Percentiles rank a stretch among this genome's conserved stretches.
Evolutionary conservation across 495 filamentous ascomycete species (phyloP).

Genomic region (Oidiodendron maius): DNA sequence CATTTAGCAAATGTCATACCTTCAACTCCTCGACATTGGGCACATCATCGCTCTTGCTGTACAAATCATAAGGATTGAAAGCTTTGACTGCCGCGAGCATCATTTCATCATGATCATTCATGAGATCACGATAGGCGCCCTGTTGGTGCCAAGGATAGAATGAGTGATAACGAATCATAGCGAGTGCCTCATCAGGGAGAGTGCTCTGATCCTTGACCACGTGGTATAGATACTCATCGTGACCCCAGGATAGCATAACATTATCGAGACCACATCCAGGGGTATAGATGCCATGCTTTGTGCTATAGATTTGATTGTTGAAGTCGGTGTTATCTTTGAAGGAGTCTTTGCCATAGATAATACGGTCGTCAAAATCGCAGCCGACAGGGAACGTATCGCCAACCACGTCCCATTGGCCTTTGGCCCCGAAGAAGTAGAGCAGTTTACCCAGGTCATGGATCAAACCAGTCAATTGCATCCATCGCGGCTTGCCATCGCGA

Average conservation of each 20-base stretch:
- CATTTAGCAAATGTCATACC: too few species aligned
- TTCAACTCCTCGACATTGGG: slow-evolving; percentile 69
- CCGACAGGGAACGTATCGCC: slow-evolving; percentile 93
- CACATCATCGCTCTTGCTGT: slow-evolving; percentile 83
- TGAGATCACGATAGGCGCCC: slow-evolving; percentile 70
- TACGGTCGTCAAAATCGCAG: slow-evolving; percentile 67
- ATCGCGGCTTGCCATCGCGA: slow-evolving; percentile 80
- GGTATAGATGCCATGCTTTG: slow-evolving; percentile 70
- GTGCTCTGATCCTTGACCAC: slow-evolving; percentile 72
- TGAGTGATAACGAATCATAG: slow-evolving; percentile 85
- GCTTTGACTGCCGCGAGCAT: slow-evolving; percentile 77
- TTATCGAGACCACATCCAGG: slow-evolving; percentile 74
- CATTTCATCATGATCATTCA: slow-evolving; percentile 72
- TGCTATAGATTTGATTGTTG: slow-evolving; percentile 58
- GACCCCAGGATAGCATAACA: slow-evolving; percentile 86
- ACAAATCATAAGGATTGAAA: slow-evolving; percentile 88
- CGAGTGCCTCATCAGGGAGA: slow-evolving; percentile 72
- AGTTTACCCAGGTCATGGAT: slow-evolving; percentile 89
- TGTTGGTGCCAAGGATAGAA: slow-evolving; percentile 88
- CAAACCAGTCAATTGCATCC: slow-evolving; percentile 85
- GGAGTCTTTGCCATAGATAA: slow-evolving; percentile 73
- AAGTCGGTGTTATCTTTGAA: slow-evolving; percentile 65
- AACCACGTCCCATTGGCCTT: slow-evolving; percentile 89
- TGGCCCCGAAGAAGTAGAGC: slow-evolving; percentile 75
- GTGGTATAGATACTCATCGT: slow-evolving; percentile 88